phyloP scores from a whole-genome alignment of 305 asterid genomes.

The Fraxinus sp. region DNA sequence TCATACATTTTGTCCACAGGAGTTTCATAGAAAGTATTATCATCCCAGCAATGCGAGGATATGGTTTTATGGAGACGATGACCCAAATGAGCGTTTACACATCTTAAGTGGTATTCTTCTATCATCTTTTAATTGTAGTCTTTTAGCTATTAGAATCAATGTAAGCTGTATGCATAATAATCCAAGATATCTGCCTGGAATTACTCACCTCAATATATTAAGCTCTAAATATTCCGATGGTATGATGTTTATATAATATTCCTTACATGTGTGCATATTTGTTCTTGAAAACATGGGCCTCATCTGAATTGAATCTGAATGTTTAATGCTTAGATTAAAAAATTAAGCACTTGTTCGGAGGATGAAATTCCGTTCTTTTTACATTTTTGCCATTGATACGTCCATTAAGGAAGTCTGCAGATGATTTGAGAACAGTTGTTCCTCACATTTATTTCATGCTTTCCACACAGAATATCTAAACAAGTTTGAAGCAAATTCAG shows the following conservation, averaged over 20 bases:
- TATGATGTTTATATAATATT: not conserved
- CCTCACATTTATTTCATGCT: not conserved
- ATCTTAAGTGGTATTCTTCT: constrained; percentile 70
- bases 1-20: constrained; percentile 48
- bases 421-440: constrained; percentile 16
- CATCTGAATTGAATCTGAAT: not conserved
- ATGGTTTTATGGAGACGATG: constrained; percentile 98
- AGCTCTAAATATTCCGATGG: constrained; percentile 5
- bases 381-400: not conserved
- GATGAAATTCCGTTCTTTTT: not conserved
- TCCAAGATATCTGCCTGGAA: not conserved
- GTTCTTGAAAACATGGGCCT: constrained; percentile 3
- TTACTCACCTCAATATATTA: not conserved
- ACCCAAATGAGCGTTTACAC: constrained; percentile 79
- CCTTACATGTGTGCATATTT: not conserved
- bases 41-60: constrained; percentile 98
- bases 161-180: not conserved
- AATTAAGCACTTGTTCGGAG: constrained; percentile 3
- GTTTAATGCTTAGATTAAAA: constrained; percentile 4
- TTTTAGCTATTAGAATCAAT: constrained; percentile 6
- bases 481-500: constrained; percentile 84
- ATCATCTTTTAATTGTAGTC: constrained; percentile 18
- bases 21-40: constrained; percentile 84
- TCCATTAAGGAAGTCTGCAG: not conserved
- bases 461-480: constrained; percentile 66